Evolutionary conservation across 139 green algal genomes (phyloP).

Genomic region (Auxenochlorella pyrenoidosa): DNA sequence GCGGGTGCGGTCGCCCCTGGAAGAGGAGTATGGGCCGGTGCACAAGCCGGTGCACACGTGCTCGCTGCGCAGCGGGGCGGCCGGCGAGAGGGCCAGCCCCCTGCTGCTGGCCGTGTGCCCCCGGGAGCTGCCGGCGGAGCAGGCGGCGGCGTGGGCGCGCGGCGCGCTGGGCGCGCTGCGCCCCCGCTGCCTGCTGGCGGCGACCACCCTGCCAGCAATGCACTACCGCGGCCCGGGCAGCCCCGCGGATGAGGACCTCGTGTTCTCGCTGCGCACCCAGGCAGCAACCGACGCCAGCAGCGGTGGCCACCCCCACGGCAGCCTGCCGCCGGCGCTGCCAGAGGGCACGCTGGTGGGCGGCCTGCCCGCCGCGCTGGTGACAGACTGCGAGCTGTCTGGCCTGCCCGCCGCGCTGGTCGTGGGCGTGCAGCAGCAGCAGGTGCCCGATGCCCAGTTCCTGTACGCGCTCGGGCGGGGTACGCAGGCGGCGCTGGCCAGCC

Average conservation of each 20-base stretch:
- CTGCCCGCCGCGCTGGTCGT: neutral
- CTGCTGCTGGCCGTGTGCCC: neutral
- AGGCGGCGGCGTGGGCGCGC: constrained; percentile 27
- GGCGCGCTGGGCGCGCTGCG: constrained; percentile 9
- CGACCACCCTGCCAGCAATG: constrained; percentile 31
- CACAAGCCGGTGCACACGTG: constrained; percentile 25
- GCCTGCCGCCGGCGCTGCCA: constrained; percentile 30
- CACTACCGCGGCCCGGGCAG: constrained; percentile 40
- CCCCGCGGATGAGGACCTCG: constrained; percentile 37
- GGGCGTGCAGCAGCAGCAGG: constrained; percentile 27
- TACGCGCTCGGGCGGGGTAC: neutral
- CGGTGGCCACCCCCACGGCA: neutral
- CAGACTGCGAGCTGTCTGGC: neutral
- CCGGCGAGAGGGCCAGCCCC: neutral
- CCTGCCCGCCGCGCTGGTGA: constrained; percentile 40
- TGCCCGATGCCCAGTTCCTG: constrained; percentile 27
- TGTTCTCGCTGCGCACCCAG: constrained; percentile 21
- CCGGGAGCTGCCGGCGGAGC: constrained; percentile 24
- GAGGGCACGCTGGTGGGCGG: constrained; percentile 23
- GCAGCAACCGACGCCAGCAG: neutral
- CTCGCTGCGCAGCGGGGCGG: neutral
- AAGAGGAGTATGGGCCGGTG: constrained; percentile 22
- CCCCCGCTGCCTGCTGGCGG: neutral
- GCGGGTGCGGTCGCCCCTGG: constrained; percentile 11
- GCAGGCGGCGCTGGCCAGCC: neutral